A percentile compares a stretch with the other conserved stretches of the same genome.
phyloP scores from a whole-genome alignment of 805 yeast species.

The Candida pseudofarinosa region DNA sequence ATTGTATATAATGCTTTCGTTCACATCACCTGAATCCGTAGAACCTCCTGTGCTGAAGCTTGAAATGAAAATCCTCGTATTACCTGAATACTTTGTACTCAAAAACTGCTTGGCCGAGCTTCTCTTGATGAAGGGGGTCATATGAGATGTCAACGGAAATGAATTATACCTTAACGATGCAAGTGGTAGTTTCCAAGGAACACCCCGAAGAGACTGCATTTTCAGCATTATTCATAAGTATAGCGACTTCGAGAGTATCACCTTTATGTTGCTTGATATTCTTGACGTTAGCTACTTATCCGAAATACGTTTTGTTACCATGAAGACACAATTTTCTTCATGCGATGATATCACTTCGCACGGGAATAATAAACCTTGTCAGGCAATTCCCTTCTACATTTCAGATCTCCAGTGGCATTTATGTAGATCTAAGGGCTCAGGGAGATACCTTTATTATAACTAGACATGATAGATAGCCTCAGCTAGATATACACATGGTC shows the following conservation, averaged over 20 bases:
- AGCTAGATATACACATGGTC: too few relatives aligned
- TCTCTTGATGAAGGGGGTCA: too few relatives aligned
- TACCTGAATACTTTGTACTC: not conserved
- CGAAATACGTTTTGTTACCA: not conserved
- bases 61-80: not conserved
- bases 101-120: too few relatives aligned
- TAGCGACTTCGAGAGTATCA: not conserved
- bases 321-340: too few relatives aligned
- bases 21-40: not conserved
- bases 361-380: too few relatives aligned
- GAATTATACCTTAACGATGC: not conserved
- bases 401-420: too few relatives aligned
- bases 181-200: not conserved
- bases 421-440: too few relatives aligned
- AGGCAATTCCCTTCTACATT: too few relatives aligned
- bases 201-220: not conserved
- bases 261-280: not conserved
- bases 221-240: not conserved
- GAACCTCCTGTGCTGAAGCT: not conserved
- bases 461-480: too few relatives aligned
- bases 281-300: not conserved
- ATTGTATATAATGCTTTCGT: constrained; percentile 8
- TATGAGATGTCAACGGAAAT: not conserved
- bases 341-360: not conserved
- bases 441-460: too few relatives aligned